Conservation (phyloP, 805 yeast species). For the Candida maltosa region DNA sequence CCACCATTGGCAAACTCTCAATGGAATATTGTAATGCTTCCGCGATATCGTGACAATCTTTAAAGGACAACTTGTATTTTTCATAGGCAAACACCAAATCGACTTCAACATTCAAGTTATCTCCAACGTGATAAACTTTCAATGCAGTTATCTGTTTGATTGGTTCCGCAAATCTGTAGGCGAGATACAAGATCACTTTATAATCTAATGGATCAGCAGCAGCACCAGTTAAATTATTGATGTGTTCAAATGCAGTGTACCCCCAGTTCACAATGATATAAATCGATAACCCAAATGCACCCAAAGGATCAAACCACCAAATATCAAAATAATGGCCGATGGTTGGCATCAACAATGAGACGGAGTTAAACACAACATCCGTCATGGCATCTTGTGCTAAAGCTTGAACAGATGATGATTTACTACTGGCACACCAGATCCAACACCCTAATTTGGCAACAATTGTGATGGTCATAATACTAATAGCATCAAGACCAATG, state of each 20-base stretch:
- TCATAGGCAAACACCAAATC: conserved; percentile 53
- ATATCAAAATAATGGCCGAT: conserved; percentile 47
- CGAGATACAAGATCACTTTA: conserved; percentile 64
- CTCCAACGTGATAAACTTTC: conserved; percentile 78
- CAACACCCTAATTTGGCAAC: conserved; percentile 58
- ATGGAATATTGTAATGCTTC: conserved; percentile 79
- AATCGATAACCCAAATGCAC: conserved; percentile 61
- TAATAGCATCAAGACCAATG: conserved; percentile 48
- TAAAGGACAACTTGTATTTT: conserved; percentile 44
- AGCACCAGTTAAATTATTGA: conserved; percentile 72
- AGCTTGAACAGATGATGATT: conserved; percentile 70
- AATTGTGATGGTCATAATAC: conserved; percentile 64
- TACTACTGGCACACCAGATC: conserved; percentile 57
- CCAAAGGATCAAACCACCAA: conserved; percentile 77
- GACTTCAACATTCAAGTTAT: conserved; percentile 70
- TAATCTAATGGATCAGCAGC: conserved; percentile 61
- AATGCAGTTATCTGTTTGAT: conserved; percentile 63
- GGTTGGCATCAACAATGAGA: conserved; percentile 69
- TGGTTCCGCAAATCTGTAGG: conserved; percentile 65
- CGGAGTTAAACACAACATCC: conserved; percentile 69
- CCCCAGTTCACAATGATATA: conserved; percentile 68
- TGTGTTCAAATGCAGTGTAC: conserved; percentile 63
- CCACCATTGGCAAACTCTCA: conserved; percentile 74
- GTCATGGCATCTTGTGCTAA: conserved; percentile 80
- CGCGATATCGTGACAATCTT: conserved; percentile 77